These are phyloP conservation scores for Verticillium zaregamsianum DNA, from an alignment of 2,329 filamentous ascomycete species.

Conservation along the genomic window DNA sequence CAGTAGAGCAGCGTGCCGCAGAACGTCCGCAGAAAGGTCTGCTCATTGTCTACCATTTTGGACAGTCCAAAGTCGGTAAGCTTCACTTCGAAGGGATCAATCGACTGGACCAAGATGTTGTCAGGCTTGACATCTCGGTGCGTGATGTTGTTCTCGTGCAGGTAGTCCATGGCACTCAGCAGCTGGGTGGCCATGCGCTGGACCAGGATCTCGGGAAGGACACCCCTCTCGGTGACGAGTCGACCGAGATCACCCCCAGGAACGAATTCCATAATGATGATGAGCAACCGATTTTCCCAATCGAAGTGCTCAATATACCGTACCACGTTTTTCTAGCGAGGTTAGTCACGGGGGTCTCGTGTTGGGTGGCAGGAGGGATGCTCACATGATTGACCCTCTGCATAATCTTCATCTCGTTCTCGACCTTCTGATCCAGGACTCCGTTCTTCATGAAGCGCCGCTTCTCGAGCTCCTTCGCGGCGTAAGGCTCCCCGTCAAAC, in stretches of 20 bases:
- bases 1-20: slow-evolving; percentile 95
- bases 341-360: slow-evolving; percentile 14
- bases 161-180: slow-evolving; percentile 75
- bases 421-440: slow-evolving; percentile 81
- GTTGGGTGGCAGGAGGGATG: slow-evolving; percentile 6
- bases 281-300: slow-evolving; percentile 75
- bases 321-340: slow-evolving; percentile 73
- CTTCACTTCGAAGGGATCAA: slow-evolving; percentile 76
- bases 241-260: slow-evolving; percentile 77
- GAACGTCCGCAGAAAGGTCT: slow-evolving; percentile 93
- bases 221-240: slow-evolving; percentile 57
- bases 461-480: slow-evolving; percentile 94
- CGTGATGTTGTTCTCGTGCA: slow-evolving; percentile 85
- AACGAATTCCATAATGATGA: slow-evolving; percentile 96
- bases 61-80: slow-evolving; percentile 95
- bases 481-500: slow-evolving; percentile 76
- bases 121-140: slow-evolving; percentile 99
- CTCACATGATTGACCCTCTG: slow-evolving; percentile 75
- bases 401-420: slow-evolving; percentile 98
- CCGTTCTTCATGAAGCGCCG: slow-evolving; percentile 90
- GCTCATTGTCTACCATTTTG: slow-evolving; percentile 84
- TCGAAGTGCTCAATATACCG: slow-evolving; percentile 87
- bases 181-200: slow-evolving; percentile 72
- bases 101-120: slow-evolving; percentile 81
- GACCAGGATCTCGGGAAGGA: slow-evolving; percentile 64